Percentiles rank a stretch among this genome's conserved stretches.
These are phyloP conservation scores for Moniliella sp. DNA, from an alignment of 1,284 basidiomycete genomes.

Conservation along the genomic window DNA sequence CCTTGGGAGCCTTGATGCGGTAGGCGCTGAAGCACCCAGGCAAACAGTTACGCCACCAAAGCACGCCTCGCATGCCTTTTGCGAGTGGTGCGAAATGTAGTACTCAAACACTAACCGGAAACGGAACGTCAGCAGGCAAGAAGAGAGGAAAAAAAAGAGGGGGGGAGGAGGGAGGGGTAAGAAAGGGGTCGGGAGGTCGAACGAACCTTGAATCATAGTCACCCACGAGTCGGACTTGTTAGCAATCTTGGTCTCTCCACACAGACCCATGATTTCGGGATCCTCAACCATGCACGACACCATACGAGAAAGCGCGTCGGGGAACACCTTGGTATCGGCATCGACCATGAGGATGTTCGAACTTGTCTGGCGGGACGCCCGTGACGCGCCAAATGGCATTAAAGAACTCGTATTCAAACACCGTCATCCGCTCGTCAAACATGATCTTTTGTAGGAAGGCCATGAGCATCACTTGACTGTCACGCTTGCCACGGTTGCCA, in stretches of 20 bases:
- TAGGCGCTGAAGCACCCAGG: slow-evolving; percentile 38
- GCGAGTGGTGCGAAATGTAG: slow-evolving; percentile 96
- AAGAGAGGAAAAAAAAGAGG: no score
- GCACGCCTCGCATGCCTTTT: slow-evolving; percentile 37
- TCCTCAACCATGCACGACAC: slow-evolving; percentile 37
- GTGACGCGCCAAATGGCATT: slow-evolving; percentile 37
- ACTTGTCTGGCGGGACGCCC: slow-evolving; percentile 36
- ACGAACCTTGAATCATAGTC: slow-evolving; percentile 37
- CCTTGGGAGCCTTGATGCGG: slow-evolving; percentile 38
- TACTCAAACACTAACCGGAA: slow-evolving; percentile 77
- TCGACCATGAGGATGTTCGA: slow-evolving; percentile 37
- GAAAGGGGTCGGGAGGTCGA: no score
- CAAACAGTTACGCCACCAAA: slow-evolving; percentile 37
- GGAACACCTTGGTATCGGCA: slow-evolving; percentile 37
- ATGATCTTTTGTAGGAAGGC: slow-evolving; percentile 38
- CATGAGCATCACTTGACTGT: slow-evolving; percentile 61
- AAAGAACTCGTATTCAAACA: slow-evolving; percentile 39
- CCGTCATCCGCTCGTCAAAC: slow-evolving; percentile 39
- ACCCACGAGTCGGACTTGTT: slow-evolving; percentile 39
- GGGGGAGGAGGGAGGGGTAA: no score
- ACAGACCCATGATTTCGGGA: slow-evolving; percentile 39
- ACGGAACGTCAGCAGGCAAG: no score
- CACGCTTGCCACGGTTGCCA: slow-evolving; percentile 93
- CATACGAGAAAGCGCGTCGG: slow-evolving; percentile 37
- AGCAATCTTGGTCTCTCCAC: slow-evolving; percentile 39